Evolutionary conservation across 2,329 filamentous ascomycete genomes (phyloP), one percentile per base, ranked within the genome.

Genomic region (Zalaria sp.): DNA sequence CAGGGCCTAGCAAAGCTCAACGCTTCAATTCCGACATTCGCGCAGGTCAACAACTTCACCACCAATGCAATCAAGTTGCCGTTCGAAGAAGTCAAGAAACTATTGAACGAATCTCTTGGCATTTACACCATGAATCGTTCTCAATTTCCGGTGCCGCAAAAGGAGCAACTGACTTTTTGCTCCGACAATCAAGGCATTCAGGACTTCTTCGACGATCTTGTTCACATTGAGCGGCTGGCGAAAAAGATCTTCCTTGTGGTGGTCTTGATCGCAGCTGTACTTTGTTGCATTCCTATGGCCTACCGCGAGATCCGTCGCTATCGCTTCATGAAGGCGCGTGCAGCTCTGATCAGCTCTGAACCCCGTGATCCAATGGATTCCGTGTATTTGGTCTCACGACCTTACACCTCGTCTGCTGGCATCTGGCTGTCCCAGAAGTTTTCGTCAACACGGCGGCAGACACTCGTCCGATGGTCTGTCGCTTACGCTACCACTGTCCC

Each of bases 401-500:
- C 89, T 1, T 77, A 81, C 51, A 84, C 86, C 1, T 76, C 85
- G 1, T 71, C 71, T 2, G 65, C 73, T 27, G 89, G 88, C 34
- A 73, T 94, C 57, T 80, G 74, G 61, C 51, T 83, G 18, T 76
- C 83, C 5, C 72, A 72, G 40, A 71, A 67, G 44, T 78, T 89
- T 62, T 74, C 73, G 41, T 74, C 60, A 64, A 62, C 62, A 54
- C 72, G 80, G 50, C 72, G 75, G 40, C 80, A 86, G 58, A 74
- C 83, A 37, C 71, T 94, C 35, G 71, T 79, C 6, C 78, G 88
- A 47, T 95, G 88, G 87, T 76, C 77, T 40, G 68, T 91, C 47
- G 83, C 88, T 5, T 95, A 95, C 57, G 79, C 79, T n/a, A 94
- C 87, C 0, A 87, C 87, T 0, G 64, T 81, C 0, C 77, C 85